Evolutionary conservation across 208 protist species (phyloP).

Genomic region (Leishmania braziliensis): DNA sequence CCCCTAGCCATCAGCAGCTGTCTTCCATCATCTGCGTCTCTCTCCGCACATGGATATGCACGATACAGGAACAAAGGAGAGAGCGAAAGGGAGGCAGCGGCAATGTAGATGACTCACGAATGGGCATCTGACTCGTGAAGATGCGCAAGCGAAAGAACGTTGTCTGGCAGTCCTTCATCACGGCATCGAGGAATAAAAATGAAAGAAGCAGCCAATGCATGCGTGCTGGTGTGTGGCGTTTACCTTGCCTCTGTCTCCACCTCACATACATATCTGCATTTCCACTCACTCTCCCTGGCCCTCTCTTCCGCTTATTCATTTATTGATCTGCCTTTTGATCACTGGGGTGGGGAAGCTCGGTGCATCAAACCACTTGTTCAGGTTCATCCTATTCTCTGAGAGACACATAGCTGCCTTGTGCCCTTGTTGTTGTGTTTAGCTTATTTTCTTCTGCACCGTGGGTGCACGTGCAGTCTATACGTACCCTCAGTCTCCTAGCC

Average conservation of each 20-base stretch:
- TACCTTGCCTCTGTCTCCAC: background rate
- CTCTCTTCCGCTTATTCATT: background rate
- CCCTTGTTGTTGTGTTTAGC: background rate
- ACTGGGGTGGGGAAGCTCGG: background rate
- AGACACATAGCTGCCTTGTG: background rate
- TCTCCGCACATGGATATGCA: background rate
- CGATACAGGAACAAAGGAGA: background rate
- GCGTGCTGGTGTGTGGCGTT: background rate
- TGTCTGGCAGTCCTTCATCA: background rate
- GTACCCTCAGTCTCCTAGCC: background rate
- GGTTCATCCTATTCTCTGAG: background rate
- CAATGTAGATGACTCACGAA: background rate
- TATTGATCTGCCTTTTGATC: background rate
- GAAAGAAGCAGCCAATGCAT: background rate
- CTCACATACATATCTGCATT: background rate
- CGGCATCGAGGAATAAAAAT: background rate
- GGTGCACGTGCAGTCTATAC: background rate
- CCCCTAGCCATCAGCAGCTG: background rate
- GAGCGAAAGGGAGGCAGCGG: background rate
- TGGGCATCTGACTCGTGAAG: background rate
- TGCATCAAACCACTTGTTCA: background rate
- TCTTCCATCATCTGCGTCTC: background rate
- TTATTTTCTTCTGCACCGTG: background rate
- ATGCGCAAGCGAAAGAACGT: background rate
- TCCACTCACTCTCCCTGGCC: background rate